phyloP scores from a whole-genome alignment of 768 basidiomycete species.

The Boletus pseudopeckii region DNA sequence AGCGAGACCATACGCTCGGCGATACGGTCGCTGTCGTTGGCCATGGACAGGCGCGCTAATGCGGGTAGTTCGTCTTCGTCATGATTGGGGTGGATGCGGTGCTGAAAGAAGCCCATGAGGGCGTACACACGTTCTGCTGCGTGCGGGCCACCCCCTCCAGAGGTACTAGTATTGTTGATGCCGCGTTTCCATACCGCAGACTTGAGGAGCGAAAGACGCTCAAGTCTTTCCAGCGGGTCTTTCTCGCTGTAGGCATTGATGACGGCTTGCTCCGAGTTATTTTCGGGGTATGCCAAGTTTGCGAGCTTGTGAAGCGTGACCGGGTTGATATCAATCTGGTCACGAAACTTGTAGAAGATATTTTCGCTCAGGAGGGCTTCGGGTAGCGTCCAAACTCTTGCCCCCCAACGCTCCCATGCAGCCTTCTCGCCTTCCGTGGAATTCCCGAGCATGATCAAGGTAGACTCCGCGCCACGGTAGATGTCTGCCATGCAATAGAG shows the following conservation, averaged over 20 bases:
- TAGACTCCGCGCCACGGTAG: conserved; percentile 12
- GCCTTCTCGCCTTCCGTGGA: too few relatives aligned
- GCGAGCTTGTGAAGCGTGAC: conserved; percentile 4
- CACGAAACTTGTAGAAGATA: conserved; percentile 7
- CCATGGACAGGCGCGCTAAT: conserved; percentile 20
- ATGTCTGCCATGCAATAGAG: conserved; percentile 21
- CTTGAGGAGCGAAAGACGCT: conserved; percentile 16
- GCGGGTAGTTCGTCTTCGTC: conserved; percentile 14
- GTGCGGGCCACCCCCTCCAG: background rate
- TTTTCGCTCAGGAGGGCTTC: background rate
- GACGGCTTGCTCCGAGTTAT: conserved; percentile 10
- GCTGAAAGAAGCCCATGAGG: conserved; percentile 24
- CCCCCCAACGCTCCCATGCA: too few relatives aligned
- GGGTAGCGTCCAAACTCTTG: background rate
- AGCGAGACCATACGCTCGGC: conserved; percentile 23
- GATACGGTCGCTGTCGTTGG: conserved; percentile 22
- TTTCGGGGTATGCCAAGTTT: conserved; percentile 14
- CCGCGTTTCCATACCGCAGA: too few relatives aligned
- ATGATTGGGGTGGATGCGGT: conserved; percentile 14
- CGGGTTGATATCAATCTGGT: background rate
- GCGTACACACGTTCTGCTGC: conserved; percentile 20
- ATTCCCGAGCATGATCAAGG: conserved; percentile 9
- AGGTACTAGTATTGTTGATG: too few relatives aligned
- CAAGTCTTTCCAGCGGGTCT: conserved; percentile 17
- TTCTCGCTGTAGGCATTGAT: conserved; percentile 18